phyloP scores from a whole-genome alignment of 2,329 filamentous ascomycete species.

The Calonectria honghensis region DNA sequence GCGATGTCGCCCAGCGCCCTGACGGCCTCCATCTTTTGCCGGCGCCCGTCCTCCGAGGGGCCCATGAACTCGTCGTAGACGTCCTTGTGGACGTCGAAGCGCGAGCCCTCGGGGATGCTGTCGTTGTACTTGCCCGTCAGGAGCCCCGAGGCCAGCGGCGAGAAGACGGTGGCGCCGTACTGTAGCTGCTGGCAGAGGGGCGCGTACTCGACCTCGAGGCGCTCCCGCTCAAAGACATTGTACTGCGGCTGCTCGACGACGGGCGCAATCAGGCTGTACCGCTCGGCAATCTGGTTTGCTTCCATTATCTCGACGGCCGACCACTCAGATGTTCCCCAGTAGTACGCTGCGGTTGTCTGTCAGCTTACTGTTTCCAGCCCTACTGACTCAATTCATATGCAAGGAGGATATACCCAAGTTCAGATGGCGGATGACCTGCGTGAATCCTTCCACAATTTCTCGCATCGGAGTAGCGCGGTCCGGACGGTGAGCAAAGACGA shows the following conservation, averaged over 20 bases:
- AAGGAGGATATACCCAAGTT: constrained; percentile 42
- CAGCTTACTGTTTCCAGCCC: constrained; percentile 1
- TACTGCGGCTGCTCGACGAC: constrained; percentile 81
- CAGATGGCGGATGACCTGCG: constrained; percentile 53
- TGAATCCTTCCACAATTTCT: constrained; percentile 55
- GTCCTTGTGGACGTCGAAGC: constrained; percentile 64
- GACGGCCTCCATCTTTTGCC: constrained; percentile 55
- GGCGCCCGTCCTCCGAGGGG: constrained; percentile 45
- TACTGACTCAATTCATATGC: neutral
- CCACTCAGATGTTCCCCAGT: constrained; percentile 80
- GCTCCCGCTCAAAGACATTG: constrained; percentile 76
- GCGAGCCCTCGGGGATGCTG: constrained; percentile 73
- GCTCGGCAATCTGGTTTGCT: constrained; percentile 72
- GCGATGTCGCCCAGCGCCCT: constrained; percentile 50
- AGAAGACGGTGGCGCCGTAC: constrained; percentile 77
- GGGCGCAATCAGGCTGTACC: constrained; percentile 77
- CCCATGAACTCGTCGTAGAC: constrained; percentile 46
- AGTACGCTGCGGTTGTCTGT: constrained; percentile 45
- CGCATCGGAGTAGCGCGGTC: constrained; percentile 53
- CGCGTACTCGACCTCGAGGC: constrained; percentile 78
- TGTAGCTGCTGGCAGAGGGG: constrained; percentile 75
- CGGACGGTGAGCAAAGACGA: constrained; percentile 54
- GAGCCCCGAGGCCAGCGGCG: constrained; percentile 73
- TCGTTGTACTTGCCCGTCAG: constrained; percentile 80
- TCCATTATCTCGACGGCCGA: constrained; percentile 78